Evolutionary conservation across 768 basidiomycete genomes (phyloP), one percentile per base, ranked within the genome.

Genomic region (Lactarius akahatsu): DNA sequence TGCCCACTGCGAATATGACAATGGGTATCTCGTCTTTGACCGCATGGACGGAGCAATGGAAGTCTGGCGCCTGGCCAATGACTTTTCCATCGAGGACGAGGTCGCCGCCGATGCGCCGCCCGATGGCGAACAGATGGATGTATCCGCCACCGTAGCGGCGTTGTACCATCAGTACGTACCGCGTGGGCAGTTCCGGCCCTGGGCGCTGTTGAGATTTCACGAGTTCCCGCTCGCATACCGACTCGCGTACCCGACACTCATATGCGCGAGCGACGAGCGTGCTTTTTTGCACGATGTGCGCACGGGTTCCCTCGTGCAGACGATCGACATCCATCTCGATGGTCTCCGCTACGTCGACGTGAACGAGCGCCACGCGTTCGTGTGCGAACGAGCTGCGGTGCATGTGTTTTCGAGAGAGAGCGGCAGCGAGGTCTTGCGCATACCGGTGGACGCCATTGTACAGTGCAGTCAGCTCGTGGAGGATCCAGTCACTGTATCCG

Each of bases 1-100:
- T 57, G 90, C 90, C 0, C 91, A 92, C 71, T 83, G 85, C 69
- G 92, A 93, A 74, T 94, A 91, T 69, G 85, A 79, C 16, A 76
- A 82, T 34, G 91, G 92, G 10, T 91, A 83, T 71, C 77, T 92
- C 57, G 77, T 92, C 57, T 90, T 91, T 73, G 88, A 92, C 71
- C 83, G 87, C 36, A 55, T 73, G 10, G 11, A 38, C 36, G 36
- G 36, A 38, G 11, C 26, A 81, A 79, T 34, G 80, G 92, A 94
- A 73, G 84, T 92, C 16, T 94, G 91, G 92, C 79, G 87, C 34
- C 80, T 71, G 32, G 71, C 79, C 7, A 70, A 77, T 4, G 77
- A 79, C 43, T 50, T 64, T 60, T 26, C 47, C 10, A 36, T 41
- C 16, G 59, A 54, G 54, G 69, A 26, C 38, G 64, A 70, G 26